Base-by-base conservation (phyloP, 139 green algal genomes). In the Monoraphidium neglectum region DNA sequence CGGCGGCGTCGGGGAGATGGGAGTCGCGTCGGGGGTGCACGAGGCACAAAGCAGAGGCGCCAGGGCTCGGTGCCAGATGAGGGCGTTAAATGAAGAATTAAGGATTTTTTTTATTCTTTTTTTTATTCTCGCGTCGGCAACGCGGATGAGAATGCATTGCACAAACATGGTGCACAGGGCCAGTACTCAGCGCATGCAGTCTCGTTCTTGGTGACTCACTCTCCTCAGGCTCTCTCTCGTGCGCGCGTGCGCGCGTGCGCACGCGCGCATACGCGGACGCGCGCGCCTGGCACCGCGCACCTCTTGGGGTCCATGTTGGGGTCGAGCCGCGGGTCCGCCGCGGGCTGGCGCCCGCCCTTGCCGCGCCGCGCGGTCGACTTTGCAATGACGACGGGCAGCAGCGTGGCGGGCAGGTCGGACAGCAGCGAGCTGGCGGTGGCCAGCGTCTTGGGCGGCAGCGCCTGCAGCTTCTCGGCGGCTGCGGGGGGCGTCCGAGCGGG, bases 271-370 rank as follows among this genome's bases (percentile, higher is more conserved):
- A n/a, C n/a, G n/a, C n/a, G n/a, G n/a, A n/a, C n/a, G n/a, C n/a
- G n/a, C n/a, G n/a, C n/a, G n/a, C n/a, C n/a, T n/a, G n/a, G n/a
- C n/a, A n/a, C n/a, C 67, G 70, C 76, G 10, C 90, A 92, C 35
- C 84, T 86, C 73, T 91, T 92, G 21, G 89, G 89, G 67, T 95
- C 88, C 1, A 97, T 90, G 53, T 59, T 80, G 28, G 93, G 92
- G 79, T 96, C 90, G n/a, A 93, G 76, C 10, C 90, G 83, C 10
- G 93, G 91, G 85, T 97, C 93, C 18, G 70, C 67, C 0, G 90
- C 88, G 2, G 87, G 86, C 80, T 91, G 89, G 4, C 93, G 77
- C 16, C 92, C 92, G 40, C 92, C 92, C 83, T 93, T 93, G 71
- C 89, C 90, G 54, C 59, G 35, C 18, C 69, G 53, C 36, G 28